Percentiles rank a stretch among this genome's conserved stretches.
These are phyloP conservation scores for Cordyceps fumosorosea DNA, from an alignment of 2,329 filamentous ascomycete species.

Conservation along the genomic window DNA sequence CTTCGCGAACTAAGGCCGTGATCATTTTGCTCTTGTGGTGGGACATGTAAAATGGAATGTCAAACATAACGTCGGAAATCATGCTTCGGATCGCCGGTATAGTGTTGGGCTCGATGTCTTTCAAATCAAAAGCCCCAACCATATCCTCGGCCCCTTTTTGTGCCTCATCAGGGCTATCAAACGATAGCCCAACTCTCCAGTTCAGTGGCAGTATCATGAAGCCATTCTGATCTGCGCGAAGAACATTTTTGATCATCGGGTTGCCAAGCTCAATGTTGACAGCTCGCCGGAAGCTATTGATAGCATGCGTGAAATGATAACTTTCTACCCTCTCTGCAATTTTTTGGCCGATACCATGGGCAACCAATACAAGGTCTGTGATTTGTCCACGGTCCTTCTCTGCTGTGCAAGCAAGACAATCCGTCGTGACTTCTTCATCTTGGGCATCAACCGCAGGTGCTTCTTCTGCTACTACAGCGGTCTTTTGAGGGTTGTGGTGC, in stretches of 20 bases:
- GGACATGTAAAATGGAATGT: constrained; percentile 96
- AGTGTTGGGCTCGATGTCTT: constrained; percentile 86
- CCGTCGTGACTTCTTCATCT: constrained; percentile 19
- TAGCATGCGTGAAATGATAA: constrained; percentile 94
- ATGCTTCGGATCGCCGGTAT: constrained; percentile 89
- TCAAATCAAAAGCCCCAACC: constrained; percentile 56
- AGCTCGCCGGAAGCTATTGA: constrained; percentile 81
- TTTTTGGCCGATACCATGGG: constrained; percentile 96
- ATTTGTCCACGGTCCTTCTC: constrained; percentile 62
- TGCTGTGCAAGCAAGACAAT: constrained; percentile 54
- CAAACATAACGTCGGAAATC: constrained; percentile 96
- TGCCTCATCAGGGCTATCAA: constrained; percentile 69
- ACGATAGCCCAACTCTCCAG: constrained; percentile 82
- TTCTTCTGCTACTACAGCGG: constrained; percentile 23
- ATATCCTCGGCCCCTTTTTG: constrained; percentile 49
- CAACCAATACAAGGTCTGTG: constrained; percentile 82
- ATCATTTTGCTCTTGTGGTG: constrained; percentile 96
- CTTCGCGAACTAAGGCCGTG: constrained; percentile 77
- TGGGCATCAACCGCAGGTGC: constrained; percentile 22
- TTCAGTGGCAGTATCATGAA: constrained; percentile 94
- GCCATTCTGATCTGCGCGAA: constrained; percentile 73
- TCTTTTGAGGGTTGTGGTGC: constrained; percentile 48
- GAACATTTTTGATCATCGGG: constrained; percentile 64
- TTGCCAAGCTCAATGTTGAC: constrained; percentile 78
- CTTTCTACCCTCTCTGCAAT: constrained; percentile 90